These are phyloP conservation scores for Flaveria robusta DNA, from an alignment of 129 eudicot species.

Conservation along the genomic window DNA sequence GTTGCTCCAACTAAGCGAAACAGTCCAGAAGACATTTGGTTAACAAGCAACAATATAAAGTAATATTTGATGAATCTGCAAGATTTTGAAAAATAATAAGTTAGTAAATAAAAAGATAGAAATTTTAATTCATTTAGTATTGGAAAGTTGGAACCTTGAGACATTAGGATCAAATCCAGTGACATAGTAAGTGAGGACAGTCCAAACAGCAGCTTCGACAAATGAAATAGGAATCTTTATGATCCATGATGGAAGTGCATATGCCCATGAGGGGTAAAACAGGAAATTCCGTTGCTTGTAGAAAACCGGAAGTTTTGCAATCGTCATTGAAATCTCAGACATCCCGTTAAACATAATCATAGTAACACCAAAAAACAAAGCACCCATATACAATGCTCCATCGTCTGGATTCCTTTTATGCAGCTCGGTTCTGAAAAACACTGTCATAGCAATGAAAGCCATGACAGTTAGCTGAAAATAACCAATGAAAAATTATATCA, in stretches of 20 bases:
- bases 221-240: slow-evolving; percentile 60
- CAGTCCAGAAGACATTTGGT: slow-evolving; percentile 54
- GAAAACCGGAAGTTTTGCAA: slow-evolving; percentile 77
- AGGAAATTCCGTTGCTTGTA: slow-evolving; percentile 84
- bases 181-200: slow-evolving; percentile 58
- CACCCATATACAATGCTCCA: slow-evolving; percentile 52
- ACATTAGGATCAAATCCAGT: slow-evolving; percentile 78
- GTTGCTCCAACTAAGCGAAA: slow-evolving; percentile 58
- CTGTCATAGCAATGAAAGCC: slow-evolving; percentile 54
- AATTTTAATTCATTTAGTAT: neutral
- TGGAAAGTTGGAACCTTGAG: slow-evolving; percentile 50
- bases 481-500: neutral
- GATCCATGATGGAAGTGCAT: slow-evolving; percentile 73
- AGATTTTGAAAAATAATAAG: slow-evolving; percentile 5
- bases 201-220: slow-evolving; percentile 64
- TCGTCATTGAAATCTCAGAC: slow-evolving; percentile 73
- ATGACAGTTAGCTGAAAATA: slow-evolving; percentile 47
- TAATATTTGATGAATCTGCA: slow-evolving; percentile 61
- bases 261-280: slow-evolving; percentile 78
- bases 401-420: slow-evolving; percentile 36
- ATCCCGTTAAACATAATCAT: slow-evolving; percentile 61
- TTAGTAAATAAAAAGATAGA: slow-evolving; percentile 20
- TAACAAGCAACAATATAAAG: slow-evolving; percentile 39
- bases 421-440: slow-evolving; percentile 69
- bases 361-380: slow-evolving; percentile 44